These are phyloP conservation scores for Gossypium herbaceum DNA, from an alignment of 345 rosid genomes.

Conservation along the genomic window DNA sequence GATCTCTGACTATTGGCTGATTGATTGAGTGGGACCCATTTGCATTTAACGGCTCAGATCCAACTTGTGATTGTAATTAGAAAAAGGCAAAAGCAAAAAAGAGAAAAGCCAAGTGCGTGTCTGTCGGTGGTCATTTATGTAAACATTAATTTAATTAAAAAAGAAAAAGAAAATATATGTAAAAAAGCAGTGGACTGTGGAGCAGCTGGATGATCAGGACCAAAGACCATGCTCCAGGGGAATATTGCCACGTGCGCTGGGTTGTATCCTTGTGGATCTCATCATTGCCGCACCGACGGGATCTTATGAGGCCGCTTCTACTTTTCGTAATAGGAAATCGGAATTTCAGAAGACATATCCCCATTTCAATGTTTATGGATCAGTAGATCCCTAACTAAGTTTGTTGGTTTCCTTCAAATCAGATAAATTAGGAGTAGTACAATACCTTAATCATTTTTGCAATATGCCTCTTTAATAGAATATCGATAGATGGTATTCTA, in stretches of 20 bases:
- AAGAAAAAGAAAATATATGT: background rate
- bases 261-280: background rate
- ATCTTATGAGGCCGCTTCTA: background rate
- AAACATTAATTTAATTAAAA: background rate
- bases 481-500: too few relatives aligned
- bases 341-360: too few relatives aligned
- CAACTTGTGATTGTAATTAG: background rate
- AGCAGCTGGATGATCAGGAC: too few relatives aligned
- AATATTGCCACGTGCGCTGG: background rate
- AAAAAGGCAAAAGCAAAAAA: fast-evolving
- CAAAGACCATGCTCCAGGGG: background rate
- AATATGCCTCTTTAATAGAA: too few relatives aligned
- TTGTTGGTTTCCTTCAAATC: too few relatives aligned
- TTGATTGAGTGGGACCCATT: background rate
- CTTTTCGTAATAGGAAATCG: background rate
- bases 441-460: too few relatives aligned
- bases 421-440: too few relatives aligned
- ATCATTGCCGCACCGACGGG: background rate
- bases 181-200: background rate
- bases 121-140: background rate
- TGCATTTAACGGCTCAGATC: background rate
- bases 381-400: too few relatives aligned
- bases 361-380: too few relatives aligned
- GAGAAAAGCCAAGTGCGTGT: background rate
- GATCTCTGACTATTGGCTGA: background rate